Conservation (phyloP, 768 basidiomycete species). For the Leccinum disarticulatum region DNA sequence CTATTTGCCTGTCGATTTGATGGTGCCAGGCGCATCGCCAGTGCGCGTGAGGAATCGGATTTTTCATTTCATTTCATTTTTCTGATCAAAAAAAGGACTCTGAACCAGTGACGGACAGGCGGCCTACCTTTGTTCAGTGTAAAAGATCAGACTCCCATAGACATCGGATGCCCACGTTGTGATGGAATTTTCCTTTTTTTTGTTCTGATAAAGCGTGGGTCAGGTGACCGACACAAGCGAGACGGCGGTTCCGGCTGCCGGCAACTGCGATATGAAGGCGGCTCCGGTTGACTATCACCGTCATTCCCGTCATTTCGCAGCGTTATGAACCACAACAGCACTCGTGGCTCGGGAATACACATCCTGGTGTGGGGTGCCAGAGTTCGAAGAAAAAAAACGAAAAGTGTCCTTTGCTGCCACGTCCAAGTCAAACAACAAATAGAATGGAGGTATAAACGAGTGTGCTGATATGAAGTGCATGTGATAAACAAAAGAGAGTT, state of each 20-base stretch:
- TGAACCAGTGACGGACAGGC: not conserved
- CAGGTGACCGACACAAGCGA: not conserved
- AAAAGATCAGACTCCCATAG: not conserved
- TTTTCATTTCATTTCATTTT: not conserved
- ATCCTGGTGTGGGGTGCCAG: not conserved
- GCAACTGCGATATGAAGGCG: conserved; percentile 9
- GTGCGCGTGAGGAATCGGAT: not conserved
- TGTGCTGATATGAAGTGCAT: conserved; percentile 19
- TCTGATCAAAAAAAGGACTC: not conserved
- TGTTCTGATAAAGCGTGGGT: not conserved
- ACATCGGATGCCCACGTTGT: not conserved
- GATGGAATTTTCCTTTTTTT: not conserved
- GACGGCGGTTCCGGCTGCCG: conserved; percentile 9
- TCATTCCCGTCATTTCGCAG: not conserved
- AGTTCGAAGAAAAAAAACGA: not conserved
- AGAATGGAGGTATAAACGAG: conserved; percentile 23
- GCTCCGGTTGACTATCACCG: conserved; percentile 9
- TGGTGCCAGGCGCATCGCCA: no score
- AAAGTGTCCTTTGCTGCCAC: conserved; percentile 7
- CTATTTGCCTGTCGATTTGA: not conserved
- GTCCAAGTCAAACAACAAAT: conserved; percentile 29
- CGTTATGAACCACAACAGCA: not conserved
- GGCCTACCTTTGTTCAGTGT: not conserved
- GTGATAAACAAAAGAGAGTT: conserved; percentile 33
- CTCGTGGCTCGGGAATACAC: not conserved